Evolutionary conservation across 306 rosid genomes (phyloP).

Genomic region (Pyrus bretschneideri): DNA sequence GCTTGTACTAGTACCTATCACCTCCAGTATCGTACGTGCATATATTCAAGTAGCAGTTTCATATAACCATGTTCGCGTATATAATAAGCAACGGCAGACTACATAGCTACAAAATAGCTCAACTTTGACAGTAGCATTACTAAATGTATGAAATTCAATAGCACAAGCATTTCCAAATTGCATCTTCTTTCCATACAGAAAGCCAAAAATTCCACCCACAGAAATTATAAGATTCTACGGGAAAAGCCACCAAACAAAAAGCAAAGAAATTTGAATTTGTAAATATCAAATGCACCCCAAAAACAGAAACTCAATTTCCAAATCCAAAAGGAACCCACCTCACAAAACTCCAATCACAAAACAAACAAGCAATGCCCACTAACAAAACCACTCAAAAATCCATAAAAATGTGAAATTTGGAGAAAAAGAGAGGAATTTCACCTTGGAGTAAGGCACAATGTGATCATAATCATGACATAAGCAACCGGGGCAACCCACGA

Average conservation of each 20-base stretch:
- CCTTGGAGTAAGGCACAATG: constrained; percentile 87
- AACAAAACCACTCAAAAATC: neutral
- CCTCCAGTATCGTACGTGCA: neutral
- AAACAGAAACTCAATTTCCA: neutral
- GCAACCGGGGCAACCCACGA: constrained; percentile 87
- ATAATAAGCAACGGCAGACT: neutral
- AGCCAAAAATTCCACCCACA: neutral
- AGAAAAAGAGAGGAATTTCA: neutral
- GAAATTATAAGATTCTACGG: neutral
- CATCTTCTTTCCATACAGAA: neutral
- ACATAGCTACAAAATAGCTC: neutral
- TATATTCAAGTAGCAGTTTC: neutral
- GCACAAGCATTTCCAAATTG: neutral
- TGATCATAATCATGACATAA: constrained; percentile 91
- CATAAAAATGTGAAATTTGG: neutral
- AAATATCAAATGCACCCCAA: neutral
- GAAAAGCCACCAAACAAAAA: neutral
- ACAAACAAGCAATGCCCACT: neutral
- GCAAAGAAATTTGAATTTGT: neutral
- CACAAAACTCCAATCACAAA: neutral
- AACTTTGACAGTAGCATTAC: neutral
- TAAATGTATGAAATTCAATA: neutral
- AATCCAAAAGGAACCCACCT: constrained; percentile 3
- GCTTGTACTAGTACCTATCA: neutral
- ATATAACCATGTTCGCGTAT: neutral